phyloP scores from a whole-genome alignment of 331 rosid species.

The Prunus yedoensis region DNA sequence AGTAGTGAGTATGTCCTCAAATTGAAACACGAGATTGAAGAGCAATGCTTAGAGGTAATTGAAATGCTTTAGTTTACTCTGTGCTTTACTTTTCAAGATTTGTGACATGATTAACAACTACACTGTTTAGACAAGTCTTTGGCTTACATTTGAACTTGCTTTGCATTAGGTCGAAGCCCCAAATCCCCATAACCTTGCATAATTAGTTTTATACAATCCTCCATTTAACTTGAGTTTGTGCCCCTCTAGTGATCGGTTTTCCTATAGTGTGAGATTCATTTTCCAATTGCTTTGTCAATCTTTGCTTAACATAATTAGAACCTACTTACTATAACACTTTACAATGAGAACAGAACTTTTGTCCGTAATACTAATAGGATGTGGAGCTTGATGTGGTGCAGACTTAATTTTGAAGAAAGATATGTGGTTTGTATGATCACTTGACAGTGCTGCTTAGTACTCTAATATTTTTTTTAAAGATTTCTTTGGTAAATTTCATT shows the following conservation, averaged over 20 bases:
- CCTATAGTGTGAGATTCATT: background rate
- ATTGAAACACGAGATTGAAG: slow-evolving; percentile 91
- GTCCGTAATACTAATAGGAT: background rate
- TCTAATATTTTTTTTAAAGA: background rate
- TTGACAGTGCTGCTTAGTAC: background rate
- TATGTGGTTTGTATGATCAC: background rate
- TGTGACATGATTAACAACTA: background rate
- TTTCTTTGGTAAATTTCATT: background rate
- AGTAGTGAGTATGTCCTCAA: slow-evolving; percentile 88
- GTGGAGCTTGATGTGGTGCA: background rate
- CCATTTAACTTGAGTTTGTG: background rate
- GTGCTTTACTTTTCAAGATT: slow-evolving; percentile 5
- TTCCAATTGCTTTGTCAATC: background rate
- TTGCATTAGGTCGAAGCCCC: background rate
- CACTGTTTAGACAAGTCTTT: background rate
- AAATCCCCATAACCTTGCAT: background rate
- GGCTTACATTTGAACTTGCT: background rate
- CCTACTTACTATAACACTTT: background rate
- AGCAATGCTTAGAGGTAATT: slow-evolving; percentile 89
- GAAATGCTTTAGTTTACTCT: slow-evolving; percentile 16
- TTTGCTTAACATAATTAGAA: background rate
- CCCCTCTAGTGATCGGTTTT: background rate
- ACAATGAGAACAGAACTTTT: background rate
- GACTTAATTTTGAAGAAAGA: background rate
- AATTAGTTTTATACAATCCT: background rate